A percentile compares a stretch with the other conserved stretches of the same genome.
These are phyloP conservation scores for Candida anglica DNA, from an alignment of 805 yeast species.

Conservation along the genomic window DNA sequence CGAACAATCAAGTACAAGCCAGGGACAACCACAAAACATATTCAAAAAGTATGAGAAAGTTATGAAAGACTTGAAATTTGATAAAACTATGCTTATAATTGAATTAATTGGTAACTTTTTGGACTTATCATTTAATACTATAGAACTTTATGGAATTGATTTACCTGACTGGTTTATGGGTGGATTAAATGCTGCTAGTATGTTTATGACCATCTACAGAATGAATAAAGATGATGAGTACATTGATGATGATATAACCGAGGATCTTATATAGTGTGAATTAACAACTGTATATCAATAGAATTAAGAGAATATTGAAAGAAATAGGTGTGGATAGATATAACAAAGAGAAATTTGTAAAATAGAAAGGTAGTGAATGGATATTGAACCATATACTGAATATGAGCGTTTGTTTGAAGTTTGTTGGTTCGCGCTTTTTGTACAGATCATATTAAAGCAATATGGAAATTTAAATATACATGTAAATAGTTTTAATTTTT, in stretches of 20 bases:
- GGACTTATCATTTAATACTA: conserved; percentile 36
- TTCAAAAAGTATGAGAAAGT: conserved; percentile 34
- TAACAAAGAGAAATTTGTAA: too few species aligned
- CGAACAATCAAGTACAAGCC: conserved; percentile 11
- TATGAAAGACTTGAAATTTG: conserved; percentile 38
- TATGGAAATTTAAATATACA: too few species aligned
- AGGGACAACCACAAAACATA: conserved; percentile 11
- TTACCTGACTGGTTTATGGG: conserved; percentile 43
- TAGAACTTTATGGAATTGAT: conserved; percentile 30
- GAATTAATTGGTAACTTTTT: conserved; percentile 40
- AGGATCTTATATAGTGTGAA: conserved; percentile 34
- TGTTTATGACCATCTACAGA: conserved; percentile 46
- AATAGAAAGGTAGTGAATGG: too few species aligned
- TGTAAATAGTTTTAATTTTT: too few species aligned
- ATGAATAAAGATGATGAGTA: conserved; percentile 47
- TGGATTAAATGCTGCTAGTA: conserved; percentile 35
- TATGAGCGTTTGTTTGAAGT: too few species aligned
- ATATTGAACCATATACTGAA: too few species aligned
- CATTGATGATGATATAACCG: conserved; percentile 38
- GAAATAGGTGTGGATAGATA: too few species aligned
- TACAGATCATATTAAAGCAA: too few species aligned
- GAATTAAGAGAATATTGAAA: too few species aligned
- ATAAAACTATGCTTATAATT: conserved; percentile 36
- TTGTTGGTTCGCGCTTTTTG: too few species aligned
- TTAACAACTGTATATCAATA: too few species aligned